A percentile compares a stretch with the other conserved stretches of the same genome.
phyloP scores from a whole-genome alignment of 768 basidiomycete genomes.

The Pisolithus tinctorius region DNA sequence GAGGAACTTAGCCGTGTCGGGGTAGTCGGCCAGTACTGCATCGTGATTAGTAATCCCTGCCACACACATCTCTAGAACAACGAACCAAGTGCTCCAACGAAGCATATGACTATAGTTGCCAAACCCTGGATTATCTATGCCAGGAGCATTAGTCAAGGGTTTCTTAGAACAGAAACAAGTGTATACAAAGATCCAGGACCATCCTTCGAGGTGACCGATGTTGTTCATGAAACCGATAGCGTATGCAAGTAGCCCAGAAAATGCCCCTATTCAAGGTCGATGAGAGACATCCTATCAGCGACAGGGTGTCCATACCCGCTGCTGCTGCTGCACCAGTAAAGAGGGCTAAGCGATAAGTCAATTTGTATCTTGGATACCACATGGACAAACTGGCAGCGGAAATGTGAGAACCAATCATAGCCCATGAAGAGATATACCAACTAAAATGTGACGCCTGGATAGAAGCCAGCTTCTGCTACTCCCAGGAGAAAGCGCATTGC shows the following conservation, averaged over 20 bases:
- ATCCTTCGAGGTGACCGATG: constrained; percentile 37
- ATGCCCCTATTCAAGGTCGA: constrained; percentile 27
- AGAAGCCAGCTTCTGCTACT: constrained; percentile 58
- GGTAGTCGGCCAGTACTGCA: constrained; percentile 57
- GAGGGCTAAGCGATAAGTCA: constrained; percentile 48
- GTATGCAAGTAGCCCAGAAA: constrained; percentile 48
- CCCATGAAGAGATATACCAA: constrained; percentile 18
- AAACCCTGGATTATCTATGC: background rate
- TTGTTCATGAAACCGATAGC: constrained; percentile 48
- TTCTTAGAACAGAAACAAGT: background rate
- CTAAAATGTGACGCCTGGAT: constrained; percentile 70
- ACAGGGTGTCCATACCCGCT: constrained; percentile 29
- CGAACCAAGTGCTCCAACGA: constrained; percentile 46
- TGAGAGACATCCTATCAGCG: background rate
- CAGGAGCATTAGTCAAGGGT: too few species aligned
- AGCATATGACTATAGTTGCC: constrained; percentile 49
- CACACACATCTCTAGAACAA: background rate
- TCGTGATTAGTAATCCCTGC: background rate
- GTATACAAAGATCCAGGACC: constrained; percentile 58
- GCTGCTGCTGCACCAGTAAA: constrained; percentile 58
- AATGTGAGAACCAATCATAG: background rate
- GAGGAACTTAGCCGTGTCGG: constrained; percentile 52
- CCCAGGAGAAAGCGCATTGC: constrained; percentile 50
- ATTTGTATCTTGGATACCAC: constrained; percentile 55
- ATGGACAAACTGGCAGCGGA: constrained; percentile 38